Evolutionary conservation across 805 yeast species (phyloP), one percentile per base, ranked within the genome.

Genomic region (Hagleromyces aurorensis): DNA sequence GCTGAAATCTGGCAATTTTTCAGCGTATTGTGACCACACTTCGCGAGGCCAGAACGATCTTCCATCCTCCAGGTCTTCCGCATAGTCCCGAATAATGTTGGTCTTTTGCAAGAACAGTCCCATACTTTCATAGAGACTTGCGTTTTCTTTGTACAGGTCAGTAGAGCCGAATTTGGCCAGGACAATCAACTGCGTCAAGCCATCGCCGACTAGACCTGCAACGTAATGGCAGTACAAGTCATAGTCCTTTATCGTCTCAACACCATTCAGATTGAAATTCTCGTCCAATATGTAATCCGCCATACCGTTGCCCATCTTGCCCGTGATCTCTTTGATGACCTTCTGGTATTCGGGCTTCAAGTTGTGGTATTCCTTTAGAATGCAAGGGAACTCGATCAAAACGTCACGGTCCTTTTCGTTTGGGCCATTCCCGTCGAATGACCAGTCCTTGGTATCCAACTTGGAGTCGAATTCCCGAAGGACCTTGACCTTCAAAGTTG

Each of bases 151-250:
- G 21, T 61, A 51, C 24, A 76, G 57, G 15, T 65, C 64, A 1
- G 63, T 53, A 33, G 75, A 71, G 21, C 82, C 81, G 50, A 83
- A 85, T 10, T 65, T 55, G 16, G 96, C 94, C 23, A 75, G 66
- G 12, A 82, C 78, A 46, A 85, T 73, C 57, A 91, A 65, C 39
- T 80, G 72, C 7, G 97, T 86, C 44, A 86, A 66, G 3, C 98
- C 98, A 51, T 86, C 96, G 34, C 99, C 98, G 22, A 91, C 97
- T 30, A 91, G 67, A 2, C 98, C 99, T 2, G 99, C 98, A 36
- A 91, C 99, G 50, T 87, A 84, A 60, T 87, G 87, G 60, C 99
- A 91, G 64, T 91, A 91, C 38, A 79, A 65, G 53, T 91, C 87
- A 54, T 81, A 91, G 51, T 86, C 97, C 37, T 70, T 65, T 25